Base-by-base conservation (phyloP, 129 eudicot genomes). In the Mikania micrantha region DNA sequence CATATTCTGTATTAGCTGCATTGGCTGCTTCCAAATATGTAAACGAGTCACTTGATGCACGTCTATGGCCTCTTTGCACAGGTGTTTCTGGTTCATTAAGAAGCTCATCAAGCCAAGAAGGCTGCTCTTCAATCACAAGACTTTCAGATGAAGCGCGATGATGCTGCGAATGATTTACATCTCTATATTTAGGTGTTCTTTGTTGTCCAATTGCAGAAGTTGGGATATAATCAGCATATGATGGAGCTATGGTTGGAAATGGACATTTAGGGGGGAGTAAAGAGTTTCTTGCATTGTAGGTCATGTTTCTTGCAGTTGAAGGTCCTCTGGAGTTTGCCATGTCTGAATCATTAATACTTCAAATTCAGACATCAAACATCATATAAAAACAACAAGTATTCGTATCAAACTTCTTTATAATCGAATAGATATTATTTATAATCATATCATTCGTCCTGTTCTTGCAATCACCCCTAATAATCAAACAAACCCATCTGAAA, bases 31-130 rank as follows among this genome's bases (percentile, higher is more conserved):
- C 95, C 28, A 86, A 59, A 56, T 80, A 93, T 0, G 98, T 81
- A 62, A 70, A 86, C 20, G 98, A 76, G 76, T 93, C 96, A 12
- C 96, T 93, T 50, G 96, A 79, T 64, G 98, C 80, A 35, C 96
- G 96, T 2, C 95, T 77, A 75, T 93, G 96, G 41, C 85, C 81
- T 82, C 79, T 86, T 38, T 79, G 82, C 2, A 75, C 70, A 10
- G 86, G 76, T 3, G 83, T 78, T 61, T 82, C 95, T 22, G 96
- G 92, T 50, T 91, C 98, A 45, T 85, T 79, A 3, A 88, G 83
- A 49, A 93, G 95, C 29, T 93, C 98, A 34, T 93, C 96, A 13
- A 93, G 79, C 98, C 98, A 93, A 28, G 87, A 80, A 12, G 95
- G 98, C 47, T 84, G 89, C 12, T 88, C 98, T 78, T 88, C 98